phyloP scores from a whole-genome alignment of 768 basidiomycete species.

The Chalciporus sphaerocephalus region DNA sequence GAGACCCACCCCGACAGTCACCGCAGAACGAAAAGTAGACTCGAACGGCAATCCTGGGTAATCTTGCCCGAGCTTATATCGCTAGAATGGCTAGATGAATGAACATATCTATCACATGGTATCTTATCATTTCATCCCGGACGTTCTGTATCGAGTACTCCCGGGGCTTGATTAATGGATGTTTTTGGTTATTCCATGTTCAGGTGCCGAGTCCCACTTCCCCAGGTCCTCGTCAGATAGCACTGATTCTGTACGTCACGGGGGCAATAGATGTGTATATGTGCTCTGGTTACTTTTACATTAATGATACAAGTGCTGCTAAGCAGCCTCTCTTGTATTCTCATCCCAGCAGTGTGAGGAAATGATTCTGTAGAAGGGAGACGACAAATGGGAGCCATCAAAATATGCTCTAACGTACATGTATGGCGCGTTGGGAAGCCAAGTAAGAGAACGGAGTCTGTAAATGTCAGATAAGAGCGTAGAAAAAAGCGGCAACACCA shows the following conservation, averaged over 20 bases:
- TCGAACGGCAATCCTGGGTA: neutral
- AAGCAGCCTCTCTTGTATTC: constrained; percentile 9
- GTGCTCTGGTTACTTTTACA: constrained; percentile 15
- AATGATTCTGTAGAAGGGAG: neutral
- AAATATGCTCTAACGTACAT: constrained; percentile 13
- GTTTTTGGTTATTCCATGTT: neutral
- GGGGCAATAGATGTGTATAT: constrained; percentile 12
- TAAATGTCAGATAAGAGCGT: neutral
- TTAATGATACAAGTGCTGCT: constrained; percentile 24
- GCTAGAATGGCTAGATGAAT: neutral
- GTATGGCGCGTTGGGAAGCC: neutral
- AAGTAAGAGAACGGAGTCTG: neutral
- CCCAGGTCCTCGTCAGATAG: neutral
- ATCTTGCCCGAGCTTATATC: neutral
- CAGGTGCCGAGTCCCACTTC: neutral
- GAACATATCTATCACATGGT: neutral
- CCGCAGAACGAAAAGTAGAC: constrained; percentile 49
- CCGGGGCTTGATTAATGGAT: neutral
- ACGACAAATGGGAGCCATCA: neutral
- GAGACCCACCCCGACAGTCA: constrained; percentile 33
- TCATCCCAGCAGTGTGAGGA: neutral
- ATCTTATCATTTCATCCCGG: neutral
- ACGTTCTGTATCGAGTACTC: neutral
- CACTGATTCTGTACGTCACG: neutral
- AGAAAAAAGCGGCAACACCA: neutral